Conservation (phyloP, 352 stramenopile genomes). For the Phytophthora sp. region DNA sequence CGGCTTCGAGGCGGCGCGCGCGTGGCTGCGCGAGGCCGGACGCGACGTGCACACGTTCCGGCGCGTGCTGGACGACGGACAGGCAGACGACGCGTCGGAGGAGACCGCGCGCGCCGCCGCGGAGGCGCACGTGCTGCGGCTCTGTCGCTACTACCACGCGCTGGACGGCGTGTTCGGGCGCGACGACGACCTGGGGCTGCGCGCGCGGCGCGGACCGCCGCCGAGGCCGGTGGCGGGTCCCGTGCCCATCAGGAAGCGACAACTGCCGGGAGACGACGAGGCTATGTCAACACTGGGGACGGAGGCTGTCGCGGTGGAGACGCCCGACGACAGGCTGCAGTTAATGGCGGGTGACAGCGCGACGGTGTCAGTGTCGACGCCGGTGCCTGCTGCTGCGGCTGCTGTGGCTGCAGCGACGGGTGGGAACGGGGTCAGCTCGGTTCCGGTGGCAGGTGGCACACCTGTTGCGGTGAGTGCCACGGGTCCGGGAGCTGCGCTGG, state of each 20-base stretch:
- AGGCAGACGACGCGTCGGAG: no score
- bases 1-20: constrained; percentile 57
- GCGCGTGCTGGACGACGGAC: constrained; percentile 11
- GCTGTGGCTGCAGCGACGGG: background rate
- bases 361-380: background rate
- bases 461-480: background rate
- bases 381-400: background rate
- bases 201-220: constrained; percentile 37
- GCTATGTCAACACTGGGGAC: background rate
- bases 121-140: constrained; percentile 60
- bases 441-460: no score
- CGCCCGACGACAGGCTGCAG: constrained; percentile 5
- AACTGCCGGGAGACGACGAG: constrained; percentile 12
- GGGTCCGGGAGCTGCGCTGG: constrained; percentile 14
- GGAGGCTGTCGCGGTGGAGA: background rate
- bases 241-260: constrained; percentile 16
- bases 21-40: constrained; percentile 57
- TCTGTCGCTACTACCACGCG: constrained; percentile 76
- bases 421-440: no score
- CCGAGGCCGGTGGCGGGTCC: background rate
- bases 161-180: constrained; percentile 65
- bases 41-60: constrained; percentile 37
- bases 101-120: no score
- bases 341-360: background rate
- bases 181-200: constrained; percentile 28